phyloP scores from a whole-genome alignment of 2,329 filamentous ascomycete species.

The Diaporthe destruens region DNA sequence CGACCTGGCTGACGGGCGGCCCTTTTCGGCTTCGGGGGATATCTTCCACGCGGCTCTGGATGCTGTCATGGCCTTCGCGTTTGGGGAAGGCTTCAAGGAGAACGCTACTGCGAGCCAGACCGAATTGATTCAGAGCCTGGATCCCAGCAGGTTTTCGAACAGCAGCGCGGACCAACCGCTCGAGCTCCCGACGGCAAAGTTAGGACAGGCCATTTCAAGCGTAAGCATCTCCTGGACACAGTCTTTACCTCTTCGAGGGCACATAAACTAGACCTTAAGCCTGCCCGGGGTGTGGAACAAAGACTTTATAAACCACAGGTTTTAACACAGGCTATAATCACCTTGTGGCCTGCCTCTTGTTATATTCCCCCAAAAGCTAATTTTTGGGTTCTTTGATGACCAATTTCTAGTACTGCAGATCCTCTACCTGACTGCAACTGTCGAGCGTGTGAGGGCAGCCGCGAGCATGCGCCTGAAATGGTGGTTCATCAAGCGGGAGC shows the following conservation, averaged over 20 bases:
- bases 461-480: neutral
- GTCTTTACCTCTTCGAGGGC: no score
- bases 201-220: conserved; percentile 18
- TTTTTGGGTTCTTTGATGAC: no score
- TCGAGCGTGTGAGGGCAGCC: conserved; percentile 20
- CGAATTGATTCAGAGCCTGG: neutral
- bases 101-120: conserved; percentile 17
- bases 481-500: conserved; percentile 8
- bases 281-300: no score
- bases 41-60: conserved; percentile 51
- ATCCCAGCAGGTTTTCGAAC: neutral
- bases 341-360: no score
- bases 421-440: neutral
- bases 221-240: no score
- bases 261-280: no score
- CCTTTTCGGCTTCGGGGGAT: conserved; percentile 51
- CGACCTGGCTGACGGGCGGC: conserved; percentile 45
- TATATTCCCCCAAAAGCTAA: no score
- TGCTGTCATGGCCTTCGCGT: conserved; percentile 52
- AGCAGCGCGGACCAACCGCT: neutral
- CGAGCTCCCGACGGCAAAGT: neutral
- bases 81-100: conserved; percentile 45
- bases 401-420: neutral
- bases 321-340: no score
- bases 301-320: no score